Percentiles rank a stretch among this genome's conserved stretches.
These are phyloP conservation scores for Thermoascus crustaceus DNA, from an alignment of 2,329 filamentous ascomycete genomes.

Conservation along the genomic window DNA sequence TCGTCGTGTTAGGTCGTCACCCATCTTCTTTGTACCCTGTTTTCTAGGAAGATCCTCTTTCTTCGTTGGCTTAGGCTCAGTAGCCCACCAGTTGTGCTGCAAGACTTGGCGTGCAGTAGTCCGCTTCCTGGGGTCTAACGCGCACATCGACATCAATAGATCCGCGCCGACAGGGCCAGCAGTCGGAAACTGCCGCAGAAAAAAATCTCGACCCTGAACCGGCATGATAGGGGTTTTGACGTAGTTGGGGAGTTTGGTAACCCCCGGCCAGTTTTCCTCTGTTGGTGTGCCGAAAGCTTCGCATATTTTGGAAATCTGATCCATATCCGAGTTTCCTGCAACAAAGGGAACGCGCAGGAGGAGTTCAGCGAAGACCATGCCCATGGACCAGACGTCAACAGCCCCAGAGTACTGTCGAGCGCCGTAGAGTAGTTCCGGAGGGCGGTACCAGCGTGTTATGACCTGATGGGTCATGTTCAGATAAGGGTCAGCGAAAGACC, in stretches of 20 bases:
- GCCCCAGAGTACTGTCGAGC: conserved; percentile 81
- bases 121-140: conserved; percentile 77
- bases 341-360: conserved; percentile 75
- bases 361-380: conserved; percentile 86
- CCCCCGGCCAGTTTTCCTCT: conserved; percentile 92
- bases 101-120: conserved; percentile 71
- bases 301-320: conserved; percentile 78
- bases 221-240: conserved; percentile 52
- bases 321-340: conserved; percentile 73
- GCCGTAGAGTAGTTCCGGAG: conserved; percentile 87
- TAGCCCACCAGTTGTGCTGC: conserved; percentile 76
- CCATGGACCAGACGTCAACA: conserved; percentile 92
- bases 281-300: conserved; percentile 81
- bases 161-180: conserved; percentile 79
- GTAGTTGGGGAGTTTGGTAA: conserved; percentile 71
- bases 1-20: conserved; percentile 69
- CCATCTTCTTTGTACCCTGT: conserved; percentile 64
- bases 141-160: conserved; percentile 74
- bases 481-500: conserved; percentile 82
- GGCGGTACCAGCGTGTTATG: conserved; percentile 94
- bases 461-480: conserved; percentile 85
- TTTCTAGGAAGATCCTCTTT: conserved; percentile 77
- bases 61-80: conserved; percentile 71
- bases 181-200: conserved; percentile 67
- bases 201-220: conserved; percentile 59